A percentile compares a stretch with the other conserved stretches of the same genome.
These are phyloP conservation scores for Gastrodia elata DNA, from an alignment of 106 monocot genomes.

Conservation along the genomic window DNA sequence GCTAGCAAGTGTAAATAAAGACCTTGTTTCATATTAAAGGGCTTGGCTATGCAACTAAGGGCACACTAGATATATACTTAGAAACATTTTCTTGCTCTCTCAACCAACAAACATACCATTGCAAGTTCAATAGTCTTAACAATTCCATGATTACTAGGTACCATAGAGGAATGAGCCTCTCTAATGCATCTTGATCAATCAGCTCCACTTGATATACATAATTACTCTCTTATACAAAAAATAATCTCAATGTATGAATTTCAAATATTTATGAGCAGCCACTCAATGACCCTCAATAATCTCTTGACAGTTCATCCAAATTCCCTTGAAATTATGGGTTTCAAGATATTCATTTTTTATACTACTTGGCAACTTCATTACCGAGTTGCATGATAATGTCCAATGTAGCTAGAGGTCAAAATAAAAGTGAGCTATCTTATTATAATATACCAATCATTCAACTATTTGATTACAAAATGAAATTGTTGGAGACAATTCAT, in stretches of 20 bases:
- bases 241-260: too few relatives aligned
- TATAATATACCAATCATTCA: neutral
- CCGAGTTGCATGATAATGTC: neutral
- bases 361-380: neutral
- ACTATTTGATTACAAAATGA: neutral
- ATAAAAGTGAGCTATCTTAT: neutral
- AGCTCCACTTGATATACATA: neutral
- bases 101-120: neutral
- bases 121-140: neutral
- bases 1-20: neutral
- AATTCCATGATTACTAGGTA: neutral
- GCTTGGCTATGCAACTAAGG: neutral
- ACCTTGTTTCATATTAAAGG: neutral
- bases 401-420: neutral
- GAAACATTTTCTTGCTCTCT: neutral
- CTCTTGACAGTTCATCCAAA: neutral
- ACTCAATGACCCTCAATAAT: neutral
- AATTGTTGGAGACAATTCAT: neutral
- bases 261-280: too few relatives aligned
- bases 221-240: neutral
- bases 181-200: neutral
- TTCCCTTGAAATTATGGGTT: neutral
- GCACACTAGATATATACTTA: too few relatives aligned
- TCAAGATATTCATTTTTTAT: neutral
- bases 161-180: neutral